Evolutionary conservation across 192 early-diverging fungal species (phyloP).

Genomic region (Chytriomyces sp.): DNA sequence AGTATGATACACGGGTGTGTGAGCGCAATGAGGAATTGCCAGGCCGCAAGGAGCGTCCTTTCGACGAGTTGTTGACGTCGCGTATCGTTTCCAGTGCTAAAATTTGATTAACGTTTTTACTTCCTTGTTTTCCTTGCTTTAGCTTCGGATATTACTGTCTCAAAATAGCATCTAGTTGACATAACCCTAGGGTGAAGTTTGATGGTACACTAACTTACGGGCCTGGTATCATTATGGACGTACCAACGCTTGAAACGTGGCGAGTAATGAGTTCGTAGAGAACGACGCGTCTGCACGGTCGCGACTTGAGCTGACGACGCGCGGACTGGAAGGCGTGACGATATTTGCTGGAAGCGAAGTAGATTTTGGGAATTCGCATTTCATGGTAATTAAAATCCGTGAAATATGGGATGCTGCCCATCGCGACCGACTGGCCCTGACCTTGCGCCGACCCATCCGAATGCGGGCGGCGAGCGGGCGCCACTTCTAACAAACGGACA

Average conservation of each 20-base stretch:
- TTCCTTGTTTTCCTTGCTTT: not conserved
- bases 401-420: not conserved
- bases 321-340: constrained; percentile 10
- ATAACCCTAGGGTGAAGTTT: too few relatives aligned
- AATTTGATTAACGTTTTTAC: not conserved
- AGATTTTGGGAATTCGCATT: constrained; percentile 16
- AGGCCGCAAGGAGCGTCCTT: constrained; percentile 11
- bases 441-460: not conserved
- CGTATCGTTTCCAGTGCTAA: not conserved
- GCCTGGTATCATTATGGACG: too few relatives aligned
- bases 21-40: not conserved
- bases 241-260: too few relatives aligned
- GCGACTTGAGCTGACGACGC: constrained; percentile 19
- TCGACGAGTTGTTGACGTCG: not conserved
- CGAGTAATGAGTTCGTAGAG: constrained; percentile 31
- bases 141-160: too few relatives aligned
- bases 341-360: constrained; percentile 14
- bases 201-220: too few relatives aligned
- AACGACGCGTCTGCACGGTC: constrained; percentile 19
- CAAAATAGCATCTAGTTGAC: too few relatives aligned
- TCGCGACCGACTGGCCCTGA: not conserved
- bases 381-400: too few relatives aligned
- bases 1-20: not conserved
- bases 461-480: not conserved
- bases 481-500: not conserved